These are phyloP conservation scores for Pseudogymnoascus sp. DNA, from an alignment of 2,329 filamentous ascomycete species.

Conservation along the genomic window DNA sequence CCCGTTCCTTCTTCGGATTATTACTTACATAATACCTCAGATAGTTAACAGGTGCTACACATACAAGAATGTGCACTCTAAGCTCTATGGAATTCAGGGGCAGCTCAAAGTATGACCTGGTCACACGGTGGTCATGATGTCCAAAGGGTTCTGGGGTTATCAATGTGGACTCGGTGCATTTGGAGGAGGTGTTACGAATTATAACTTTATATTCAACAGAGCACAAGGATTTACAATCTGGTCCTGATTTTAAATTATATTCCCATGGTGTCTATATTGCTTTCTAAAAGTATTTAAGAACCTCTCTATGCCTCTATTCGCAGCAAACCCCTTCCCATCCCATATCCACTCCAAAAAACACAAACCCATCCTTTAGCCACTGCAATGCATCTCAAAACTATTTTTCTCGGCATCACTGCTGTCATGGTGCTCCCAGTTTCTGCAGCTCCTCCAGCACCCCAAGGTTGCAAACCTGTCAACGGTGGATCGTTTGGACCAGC, in stretches of 20 bases:
- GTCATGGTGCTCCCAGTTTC: background rate
- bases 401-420: background rate
- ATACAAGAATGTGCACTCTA: background rate
- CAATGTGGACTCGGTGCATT: background rate
- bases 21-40: background rate
- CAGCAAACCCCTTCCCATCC: background rate
- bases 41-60: background rate
- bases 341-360: background rate
- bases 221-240: background rate
- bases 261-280: background rate
- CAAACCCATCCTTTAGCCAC: background rate
- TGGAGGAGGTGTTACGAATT: background rate
- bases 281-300: background rate
- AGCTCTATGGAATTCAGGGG: background rate
- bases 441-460: background rate
- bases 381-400: background rate
- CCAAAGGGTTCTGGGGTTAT: background rate
- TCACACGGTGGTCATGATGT: background rate
- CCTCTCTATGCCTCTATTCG: background rate
- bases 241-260: background rate
- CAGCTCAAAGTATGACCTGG: background rate
- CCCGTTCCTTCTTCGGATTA: no score
- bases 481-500: background rate
- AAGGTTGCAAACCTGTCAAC: background rate
- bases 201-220: background rate